Evolutionary conservation across 2,329 filamentous ascomycete species (phyloP), one percentile per base, ranked within the genome.

Genomic region (Paracamarosporium sp.): DNA sequence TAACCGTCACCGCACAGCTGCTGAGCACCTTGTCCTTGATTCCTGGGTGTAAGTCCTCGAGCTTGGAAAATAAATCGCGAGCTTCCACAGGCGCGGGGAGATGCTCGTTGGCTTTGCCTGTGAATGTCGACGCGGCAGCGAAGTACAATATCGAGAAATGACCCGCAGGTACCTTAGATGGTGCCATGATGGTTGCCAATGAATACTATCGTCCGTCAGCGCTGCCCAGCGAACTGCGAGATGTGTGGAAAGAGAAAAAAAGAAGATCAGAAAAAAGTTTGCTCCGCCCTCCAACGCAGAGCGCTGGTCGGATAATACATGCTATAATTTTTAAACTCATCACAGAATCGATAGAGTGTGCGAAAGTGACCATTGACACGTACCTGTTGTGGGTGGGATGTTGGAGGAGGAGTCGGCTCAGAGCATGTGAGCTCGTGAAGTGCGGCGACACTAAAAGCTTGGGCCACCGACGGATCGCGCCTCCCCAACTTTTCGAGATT

Each of bases 61-160:
- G 82, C 60, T 79, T 72, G n/a, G 79, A 76, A 67, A 92, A 92
- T 22, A 96, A 82, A 63, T 85, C 79, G 36, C 78, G 74, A 27
- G 92, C 74, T 1, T 83, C 79, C 33, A 93, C 74, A 33, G 91
- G 90, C 12, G 90, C 90, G 2, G 85, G 80, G 11, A 95, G 73
- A 15, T 79, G 69, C 70, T 95, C 91, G 60, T 81, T 80, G 58
- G 88, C 83, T 70, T 86, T 90, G n/a, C 81, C 80, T 1, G 91
- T 92, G 74, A 85, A 91, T 30, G 88, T 88, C 56, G 85, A 84
- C 13, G 91, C 90, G 60, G 86, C 85, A 56, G 91, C 92, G 78
- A 96, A 96, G 79, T 94, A 96, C 54, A 95, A 85, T 44, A 96
- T 80, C 56, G 85, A 90, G 79, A 95, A 96, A 64, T 91, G 85